phyloP scores from a whole-genome alignment of 805 yeast species.

The Candida nonsorbophila region DNA sequence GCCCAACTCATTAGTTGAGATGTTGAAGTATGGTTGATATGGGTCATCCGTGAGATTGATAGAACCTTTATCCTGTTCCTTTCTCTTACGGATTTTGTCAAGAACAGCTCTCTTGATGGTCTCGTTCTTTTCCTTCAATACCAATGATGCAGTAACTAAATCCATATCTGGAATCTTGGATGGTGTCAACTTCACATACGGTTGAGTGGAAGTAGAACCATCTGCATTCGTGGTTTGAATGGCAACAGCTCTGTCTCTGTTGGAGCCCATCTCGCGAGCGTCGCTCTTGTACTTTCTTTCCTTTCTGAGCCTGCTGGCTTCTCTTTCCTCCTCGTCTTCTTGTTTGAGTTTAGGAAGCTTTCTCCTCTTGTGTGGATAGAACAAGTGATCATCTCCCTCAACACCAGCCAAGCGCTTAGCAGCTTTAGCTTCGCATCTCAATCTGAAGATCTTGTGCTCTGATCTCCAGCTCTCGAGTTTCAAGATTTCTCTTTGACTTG shows the following conservation, averaged over 20 bases:
- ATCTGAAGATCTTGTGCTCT: conserved; percentile 65
- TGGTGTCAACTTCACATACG: conserved; percentile 82
- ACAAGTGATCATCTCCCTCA: conserved; percentile 79
- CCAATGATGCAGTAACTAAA: conserved; percentile 72
- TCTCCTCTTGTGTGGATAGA: conserved; percentile 73
- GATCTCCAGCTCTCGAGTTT: conserved; percentile 55
- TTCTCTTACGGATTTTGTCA: conserved; percentile 72
- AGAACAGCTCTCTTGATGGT: conserved; percentile 80
- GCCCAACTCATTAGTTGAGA: conserved; percentile 48
- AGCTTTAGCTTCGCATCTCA: conserved; percentile 65
- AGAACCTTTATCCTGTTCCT: conserved; percentile 67
- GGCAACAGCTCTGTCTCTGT: conserved; percentile 2
- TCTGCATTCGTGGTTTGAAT: conserved; percentile 6
- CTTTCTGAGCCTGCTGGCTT: conserved; percentile 13
- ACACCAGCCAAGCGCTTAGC: conserved; percentile 72
- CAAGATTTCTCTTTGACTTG: conserved; percentile 69
- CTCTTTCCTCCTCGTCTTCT: conserved; percentile 29
- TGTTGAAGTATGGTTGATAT: conserved; percentile 71
- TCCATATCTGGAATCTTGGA: conserved; percentile 93
- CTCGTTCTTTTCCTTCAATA: conserved; percentile 67
- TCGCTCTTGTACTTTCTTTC: conserved; percentile 17
- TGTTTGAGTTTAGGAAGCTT: conserved; percentile 31
- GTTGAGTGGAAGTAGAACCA: conserved; percentile 44
- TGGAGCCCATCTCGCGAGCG: conserved; percentile 10
- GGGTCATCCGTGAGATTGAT: conserved; percentile 85